Evolutionary conservation across 2,329 filamentous ascomycete genomes (phyloP).

Genomic region (Mycocentrospora acerina): DNA sequence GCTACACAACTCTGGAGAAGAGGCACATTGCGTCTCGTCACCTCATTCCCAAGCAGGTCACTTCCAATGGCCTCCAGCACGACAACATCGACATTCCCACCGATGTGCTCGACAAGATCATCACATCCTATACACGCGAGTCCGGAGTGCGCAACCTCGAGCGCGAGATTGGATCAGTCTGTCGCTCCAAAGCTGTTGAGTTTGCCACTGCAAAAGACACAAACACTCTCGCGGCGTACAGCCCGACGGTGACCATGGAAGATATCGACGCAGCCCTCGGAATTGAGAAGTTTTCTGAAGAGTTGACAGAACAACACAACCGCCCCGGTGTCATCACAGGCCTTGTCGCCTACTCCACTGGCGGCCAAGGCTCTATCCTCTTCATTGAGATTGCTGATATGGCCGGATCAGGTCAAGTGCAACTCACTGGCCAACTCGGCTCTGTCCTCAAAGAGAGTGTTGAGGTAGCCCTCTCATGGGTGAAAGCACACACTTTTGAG

Average conservation of each 20-base stretch:
- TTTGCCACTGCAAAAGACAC: slow-evolving; percentile 86
- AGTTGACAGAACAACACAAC: slow-evolving; percentile 81
- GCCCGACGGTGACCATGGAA: slow-evolving; percentile 68
- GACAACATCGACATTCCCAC: slow-evolving; percentile 76
- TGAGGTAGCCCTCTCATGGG: slow-evolving; percentile 94
- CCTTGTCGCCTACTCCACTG: slow-evolving; percentile 89
- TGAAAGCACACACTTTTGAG: slow-evolving; percentile 92
- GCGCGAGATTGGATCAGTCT: slow-evolving; percentile 91
- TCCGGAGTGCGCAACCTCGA: slow-evolving; percentile 95
- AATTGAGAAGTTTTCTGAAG: slow-evolving; percentile 91
- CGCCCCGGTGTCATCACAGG: slow-evolving; percentile 94
- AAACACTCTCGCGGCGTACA: slow-evolving; percentile 66
- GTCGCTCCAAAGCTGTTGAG: slow-evolving; percentile 82
- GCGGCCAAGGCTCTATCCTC: slow-evolving; percentile 91
- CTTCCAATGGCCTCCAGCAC: slow-evolving; percentile 78
- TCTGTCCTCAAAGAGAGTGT: slow-evolving; percentile 97
- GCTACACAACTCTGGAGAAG: slow-evolving; percentile 97
- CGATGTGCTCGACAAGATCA: slow-evolving; percentile 90
- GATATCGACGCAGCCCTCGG: slow-evolving; percentile 91
- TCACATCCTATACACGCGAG: slow-evolving; percentile 94
- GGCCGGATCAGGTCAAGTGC: slow-evolving; percentile 88
- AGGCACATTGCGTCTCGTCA: slow-evolving; percentile 90
- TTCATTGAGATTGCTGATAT: slow-evolving; percentile 99
- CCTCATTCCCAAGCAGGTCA: slow-evolving; percentile 94
- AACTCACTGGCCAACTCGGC: slow-evolving; percentile 93